Evolutionary conservation across 2,329 filamentous ascomycete genomes (phyloP), one percentile per base, ranked within the genome.

Genomic region (Ophiostoma populinum): DNA sequence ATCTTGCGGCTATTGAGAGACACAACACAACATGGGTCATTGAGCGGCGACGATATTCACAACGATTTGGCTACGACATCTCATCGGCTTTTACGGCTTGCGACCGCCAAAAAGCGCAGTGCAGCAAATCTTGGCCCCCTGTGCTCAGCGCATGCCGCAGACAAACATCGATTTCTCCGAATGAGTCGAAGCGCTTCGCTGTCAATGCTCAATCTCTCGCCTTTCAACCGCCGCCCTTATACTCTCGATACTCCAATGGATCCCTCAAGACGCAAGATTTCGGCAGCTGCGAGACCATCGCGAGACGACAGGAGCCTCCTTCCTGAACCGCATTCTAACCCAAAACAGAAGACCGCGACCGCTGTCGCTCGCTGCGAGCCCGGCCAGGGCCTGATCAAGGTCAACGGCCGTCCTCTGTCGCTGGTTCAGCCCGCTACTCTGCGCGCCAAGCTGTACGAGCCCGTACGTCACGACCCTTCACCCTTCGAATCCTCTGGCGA

Each of bases 341-440:
- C 17, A 8, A 5, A 19, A 30, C 24, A 45, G 75, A 83, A 81
- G 74, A 85, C 75, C 58, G 83, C 83, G 54, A 81, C 77, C 47
- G 77, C 76, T 56, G 83, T 92, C 67, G 83, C 82, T 62, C 81
- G 87, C 70, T 87, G 80, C 79, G 86, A 87, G 36, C 36, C 40
- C 30, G 53, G 53, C 43, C 49, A 54, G 49, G 90, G 90, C 63
- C 77, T 95, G 55, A 39, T 98, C 67, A 93, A 92, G 74, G 90
- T 94, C 67, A 98, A 95, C 73, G 90, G 90, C 67, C 81, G 83
- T 62, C 90, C 90, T 56, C 77, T 98, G 24, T 32, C 35, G 21
- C 40, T 46, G 37, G 46, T 45, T 13, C 43, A 45, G 28, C 43
- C 43, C 36, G 39, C 42, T 40, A 44, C 41, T 19, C 42, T 45